Base-by-base conservation (phyloP, 2,329 filamentous ascomycete species). In the Lasiodiplodia sp. region DNA sequence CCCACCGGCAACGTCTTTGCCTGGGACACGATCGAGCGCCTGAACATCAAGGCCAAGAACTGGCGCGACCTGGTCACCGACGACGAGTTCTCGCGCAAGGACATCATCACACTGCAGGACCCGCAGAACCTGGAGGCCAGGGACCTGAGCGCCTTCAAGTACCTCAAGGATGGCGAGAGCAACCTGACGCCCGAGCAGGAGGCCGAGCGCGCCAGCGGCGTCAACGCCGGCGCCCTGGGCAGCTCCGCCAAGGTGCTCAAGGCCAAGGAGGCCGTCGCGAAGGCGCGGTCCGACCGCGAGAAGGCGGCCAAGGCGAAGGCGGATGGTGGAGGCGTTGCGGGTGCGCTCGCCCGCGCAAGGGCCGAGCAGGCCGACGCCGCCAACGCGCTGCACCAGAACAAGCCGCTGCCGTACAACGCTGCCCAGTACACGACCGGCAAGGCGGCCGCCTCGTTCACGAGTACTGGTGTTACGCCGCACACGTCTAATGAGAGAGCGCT, bases 41-140 rank as follows among this genome's bases (percentile, higher is more conserved):
- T 99, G 83, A 99, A 99, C 79, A 91, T 99, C 80, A 98, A 98
- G 83, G 87, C 93, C 62, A 98, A 97, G 87, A 91, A 96, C 83
- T 99, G 96, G 96, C 87, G 86, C 72, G 96, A 99, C 80, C 82
- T 99, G 53, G 87, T 98, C 10, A 93, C 92, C 75, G 95, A 99
- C 73, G 87, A 90, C 71, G 91, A 94, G 69, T 99, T 99, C 75
- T 88, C 88, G 37, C 88, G 96, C 71, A 92, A 92, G 74, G 96
- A 99, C 79, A 95, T 99, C 70, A 97, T 99, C 76, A 97, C 94
- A 0, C 83, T 99, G 11, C 96, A 99, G 78, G 96, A 99, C 78
- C 96, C 96, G 12, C 94, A 97, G 77, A 97, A 97, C 78, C 85
- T 96, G 23, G 90, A 91, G 68, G 89, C 90, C 67, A 85, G 95